Evolutionary conservation across 2,329 filamentous ascomycete genomes (phyloP).

Genomic region (Cercospora zeae-maydis): DNA sequence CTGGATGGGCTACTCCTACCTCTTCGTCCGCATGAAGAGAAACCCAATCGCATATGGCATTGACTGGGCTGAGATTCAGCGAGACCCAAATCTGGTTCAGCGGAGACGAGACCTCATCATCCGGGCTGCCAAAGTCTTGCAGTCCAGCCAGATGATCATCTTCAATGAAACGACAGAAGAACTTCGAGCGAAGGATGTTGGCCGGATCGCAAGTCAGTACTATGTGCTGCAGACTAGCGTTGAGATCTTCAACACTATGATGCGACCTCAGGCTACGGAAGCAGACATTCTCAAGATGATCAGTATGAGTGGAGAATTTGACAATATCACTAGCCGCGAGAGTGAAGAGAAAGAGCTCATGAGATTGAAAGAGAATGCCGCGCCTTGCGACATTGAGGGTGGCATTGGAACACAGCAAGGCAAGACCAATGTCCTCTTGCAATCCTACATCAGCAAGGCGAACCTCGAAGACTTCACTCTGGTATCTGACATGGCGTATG

Average conservation of each 20-base stretch:
- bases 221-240: constrained; percentile 93
- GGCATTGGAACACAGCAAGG: constrained; percentile 66
- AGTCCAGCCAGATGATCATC: constrained; percentile 97
- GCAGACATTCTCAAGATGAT: constrained; percentile 95
- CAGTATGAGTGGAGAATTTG: constrained; percentile 94
- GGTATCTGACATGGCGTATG: constrained; percentile 86
- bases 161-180: constrained; percentile 95
- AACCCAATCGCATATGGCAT: constrained; percentile 93
- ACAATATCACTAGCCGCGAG: constrained; percentile 91
- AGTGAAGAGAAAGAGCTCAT: constrained; percentile 85
- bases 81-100: constrained; percentile 84
- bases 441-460: constrained; percentile 86
- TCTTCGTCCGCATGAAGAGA: constrained; percentile 93
- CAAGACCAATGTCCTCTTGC: constrained; percentile 93
- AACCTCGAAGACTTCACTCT: constrained; percentile 91
- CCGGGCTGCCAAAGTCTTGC: constrained; percentile 79
- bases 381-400: constrained; percentile 75
- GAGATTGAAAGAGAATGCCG: constrained; percentile 64
- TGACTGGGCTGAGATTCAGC: constrained; percentile 83
- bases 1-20: constrained; percentile 96
- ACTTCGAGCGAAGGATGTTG: constrained; percentile 88
- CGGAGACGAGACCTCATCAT: constrained; percentile 81
- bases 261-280: constrained; percentile 80
- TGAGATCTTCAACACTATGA: constrained; percentile 94
- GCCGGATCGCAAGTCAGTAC: constrained; percentile 93